Evolutionary conservation across 495 filamentous ascomycete species (phyloP).

Genomic region (Podospora pseudopauciseta): DNA sequence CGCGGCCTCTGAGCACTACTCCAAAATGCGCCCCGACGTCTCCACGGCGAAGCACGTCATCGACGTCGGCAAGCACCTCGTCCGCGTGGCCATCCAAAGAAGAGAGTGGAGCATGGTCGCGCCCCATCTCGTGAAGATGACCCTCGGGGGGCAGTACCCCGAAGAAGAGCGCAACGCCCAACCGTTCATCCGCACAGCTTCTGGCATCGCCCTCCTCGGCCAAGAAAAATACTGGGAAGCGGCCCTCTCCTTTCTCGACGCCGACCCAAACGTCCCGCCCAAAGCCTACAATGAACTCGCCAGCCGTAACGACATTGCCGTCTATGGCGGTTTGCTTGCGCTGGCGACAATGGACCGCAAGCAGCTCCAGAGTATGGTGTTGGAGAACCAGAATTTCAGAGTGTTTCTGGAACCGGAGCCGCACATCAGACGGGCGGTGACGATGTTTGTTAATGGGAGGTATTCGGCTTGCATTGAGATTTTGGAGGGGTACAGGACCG

Average conservation of each 20-base stretch:
- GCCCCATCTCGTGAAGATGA: conserved; percentile 66
- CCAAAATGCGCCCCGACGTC: conserved; percentile 47
- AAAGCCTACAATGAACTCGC: conserved; percentile 67
- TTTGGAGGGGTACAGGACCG: conserved; percentile 72
- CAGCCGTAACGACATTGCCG: conserved; percentile 81
- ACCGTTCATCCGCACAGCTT: conserved; percentile 62
- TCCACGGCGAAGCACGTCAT: conserved; percentile 42
- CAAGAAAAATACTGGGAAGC: conserved; percentile 65
- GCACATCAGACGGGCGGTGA: conserved; percentile 86
- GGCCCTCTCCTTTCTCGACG: conserved; percentile 65
- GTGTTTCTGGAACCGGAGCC: conserved; percentile 89
- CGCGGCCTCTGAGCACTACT: conserved; percentile 39
- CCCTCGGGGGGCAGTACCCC: conserved; percentile 37
- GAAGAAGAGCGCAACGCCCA: conserved; percentile 59
- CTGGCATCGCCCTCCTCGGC: conserved; percentile 69
- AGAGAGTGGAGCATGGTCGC: conserved; percentile 52
- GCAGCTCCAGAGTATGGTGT: conserved; percentile 68
- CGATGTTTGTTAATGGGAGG: conserved; percentile 80
- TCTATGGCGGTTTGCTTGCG: conserved; percentile 87
- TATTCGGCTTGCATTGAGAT: conserved; percentile 80
- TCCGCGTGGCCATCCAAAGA: conserved; percentile 42
- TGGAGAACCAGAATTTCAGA: conserved; percentile 77
- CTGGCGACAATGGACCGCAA: conserved; percentile 82
- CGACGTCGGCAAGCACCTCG: conserved; percentile 43
- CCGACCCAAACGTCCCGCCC: conserved; percentile 48